A percentile compares a stretch with the other conserved stretches of the same genome.
Conservation (phyloP, 352 stramenopile species). For the Phytopythium sindhum region DNA sequence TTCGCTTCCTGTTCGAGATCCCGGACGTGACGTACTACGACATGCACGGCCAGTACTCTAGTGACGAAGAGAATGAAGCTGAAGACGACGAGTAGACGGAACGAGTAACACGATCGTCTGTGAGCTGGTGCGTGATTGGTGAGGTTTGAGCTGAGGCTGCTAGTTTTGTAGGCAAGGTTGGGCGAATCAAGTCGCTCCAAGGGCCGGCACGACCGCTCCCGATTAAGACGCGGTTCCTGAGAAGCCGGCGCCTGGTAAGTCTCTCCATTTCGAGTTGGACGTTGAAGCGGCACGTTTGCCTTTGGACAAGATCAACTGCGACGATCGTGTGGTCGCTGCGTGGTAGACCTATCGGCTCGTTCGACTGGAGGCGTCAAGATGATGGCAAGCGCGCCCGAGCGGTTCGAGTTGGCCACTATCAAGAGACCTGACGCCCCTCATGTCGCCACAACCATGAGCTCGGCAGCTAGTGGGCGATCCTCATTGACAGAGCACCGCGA, state of each 20-base stretch:
- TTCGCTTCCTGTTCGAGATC: slow-evolving; percentile 71
- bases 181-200: neutral
- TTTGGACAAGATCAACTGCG: neutral
- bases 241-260: neutral
- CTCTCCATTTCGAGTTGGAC: neutral
- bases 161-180: neutral
- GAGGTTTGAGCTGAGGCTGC: neutral
- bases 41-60: slow-evolving; percentile 73
- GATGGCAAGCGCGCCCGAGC: slow-evolving; percentile 38
- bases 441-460: neutral
- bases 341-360: neutral
- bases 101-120: neutral
- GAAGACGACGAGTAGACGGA: slow-evolving; percentile 36
- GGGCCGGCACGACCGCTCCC: neutral
- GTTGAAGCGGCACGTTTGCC: neutral
- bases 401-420: neutral
- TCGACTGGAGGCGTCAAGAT: neutral
- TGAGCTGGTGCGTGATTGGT: neutral
- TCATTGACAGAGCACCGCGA: neutral
- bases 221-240: neutral
- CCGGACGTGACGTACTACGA: slow-evolving; percentile 69
- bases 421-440: neutral
- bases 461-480: neutral
- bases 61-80: slow-evolving; percentile 66
- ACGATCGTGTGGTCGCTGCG: neutral